Evolutionary conservation across 2,329 filamentous ascomycete genomes (phyloP).

Genomic region (Neocucurbitaria cava): DNA sequence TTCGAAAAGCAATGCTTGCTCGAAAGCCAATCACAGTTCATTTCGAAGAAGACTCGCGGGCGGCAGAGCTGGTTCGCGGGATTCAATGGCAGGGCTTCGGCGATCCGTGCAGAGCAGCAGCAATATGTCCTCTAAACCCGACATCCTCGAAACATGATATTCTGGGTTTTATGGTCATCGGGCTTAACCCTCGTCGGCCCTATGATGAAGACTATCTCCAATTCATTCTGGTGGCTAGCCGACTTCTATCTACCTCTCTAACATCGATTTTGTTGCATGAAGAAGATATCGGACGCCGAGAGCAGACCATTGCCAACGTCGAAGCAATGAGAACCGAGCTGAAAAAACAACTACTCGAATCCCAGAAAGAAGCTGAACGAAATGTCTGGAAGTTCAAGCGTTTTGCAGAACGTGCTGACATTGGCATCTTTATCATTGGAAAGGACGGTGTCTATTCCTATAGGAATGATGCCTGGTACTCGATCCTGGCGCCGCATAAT

Average conservation of each 20-base stretch:
- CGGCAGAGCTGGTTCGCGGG: constrained; percentile 29
- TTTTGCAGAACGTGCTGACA: constrained; percentile 49
- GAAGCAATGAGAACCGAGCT: constrained; percentile 14
- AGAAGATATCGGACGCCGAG: constrained; percentile 46
- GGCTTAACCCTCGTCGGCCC: constrained; percentile 48
- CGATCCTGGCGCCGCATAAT: constrained; percentile 34
- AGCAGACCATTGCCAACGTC: constrained; percentile 39
- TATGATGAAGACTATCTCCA: constrained; percentile 50
- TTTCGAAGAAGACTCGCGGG: constrained; percentile 37
- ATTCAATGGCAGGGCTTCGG: constrained; percentile 45
- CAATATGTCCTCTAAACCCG: constrained; percentile 47
- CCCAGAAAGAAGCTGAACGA: constrained; percentile 36
- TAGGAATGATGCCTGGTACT: constrained; percentile 50
- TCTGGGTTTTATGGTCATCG: constrained; percentile 50
- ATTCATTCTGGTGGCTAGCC: constrained; percentile 44
- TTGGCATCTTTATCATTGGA: constrained; percentile 51
- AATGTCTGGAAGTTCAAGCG: constrained; percentile 45
- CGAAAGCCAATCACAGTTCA: constrained; percentile 37
- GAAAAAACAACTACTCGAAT: constrained; percentile 12
- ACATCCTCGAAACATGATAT: constrained; percentile 41
- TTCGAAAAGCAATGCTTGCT: constrained; percentile 36
- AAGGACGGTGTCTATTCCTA: constrained; percentile 46
- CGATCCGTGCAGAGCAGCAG: constrained; percentile 40
- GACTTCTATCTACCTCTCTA: constrained; percentile 48
- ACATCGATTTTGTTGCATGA: constrained; percentile 50